Evolutionary conservation across 164 flowering plant genomes (phyloP).

Genomic region (Echeveria elegans): DNA sequence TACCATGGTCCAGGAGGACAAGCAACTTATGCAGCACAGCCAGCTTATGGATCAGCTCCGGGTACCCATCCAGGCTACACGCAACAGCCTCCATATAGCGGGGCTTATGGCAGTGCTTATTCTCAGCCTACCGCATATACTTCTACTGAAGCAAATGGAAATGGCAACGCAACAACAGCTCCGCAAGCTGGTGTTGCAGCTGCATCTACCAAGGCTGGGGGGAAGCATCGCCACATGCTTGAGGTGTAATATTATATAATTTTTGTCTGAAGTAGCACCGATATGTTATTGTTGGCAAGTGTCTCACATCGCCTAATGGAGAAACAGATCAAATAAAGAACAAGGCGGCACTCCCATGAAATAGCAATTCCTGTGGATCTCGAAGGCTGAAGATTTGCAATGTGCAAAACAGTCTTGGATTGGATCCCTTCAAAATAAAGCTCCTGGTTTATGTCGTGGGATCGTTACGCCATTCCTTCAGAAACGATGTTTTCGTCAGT

Average conservation of each 20-base stretch:
- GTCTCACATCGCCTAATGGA: too few relatives aligned
- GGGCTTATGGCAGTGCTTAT: neutral
- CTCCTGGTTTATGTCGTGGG: too few relatives aligned
- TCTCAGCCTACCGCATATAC: neutral
- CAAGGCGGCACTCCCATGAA: too few relatives aligned
- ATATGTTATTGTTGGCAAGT: too few relatives aligned
- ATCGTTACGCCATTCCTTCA: too few relatives aligned
- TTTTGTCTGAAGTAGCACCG: too few relatives aligned
- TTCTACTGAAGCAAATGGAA: constrained; percentile 1
- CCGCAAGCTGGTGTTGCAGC: neutral
- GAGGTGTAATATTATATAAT: neutral
- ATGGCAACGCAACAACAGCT: neutral
- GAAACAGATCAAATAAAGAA: too few relatives aligned
- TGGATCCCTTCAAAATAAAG: too few relatives aligned
- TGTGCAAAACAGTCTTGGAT: too few relatives aligned
- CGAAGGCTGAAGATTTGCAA: too few relatives aligned
- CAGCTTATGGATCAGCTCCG: constrained; percentile 5
- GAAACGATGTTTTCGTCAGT: too few relatives aligned
- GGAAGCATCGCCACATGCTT: neutral
- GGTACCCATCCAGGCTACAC: neutral
- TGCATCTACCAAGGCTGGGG: neutral
- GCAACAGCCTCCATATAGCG: neutral
- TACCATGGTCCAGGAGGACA: neutral
- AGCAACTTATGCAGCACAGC: neutral
- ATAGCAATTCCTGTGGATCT: too few relatives aligned